Conservation (phyloP, 1,284 basidiomycete genomes). For the Ceratobasidium sp. region DNA sequence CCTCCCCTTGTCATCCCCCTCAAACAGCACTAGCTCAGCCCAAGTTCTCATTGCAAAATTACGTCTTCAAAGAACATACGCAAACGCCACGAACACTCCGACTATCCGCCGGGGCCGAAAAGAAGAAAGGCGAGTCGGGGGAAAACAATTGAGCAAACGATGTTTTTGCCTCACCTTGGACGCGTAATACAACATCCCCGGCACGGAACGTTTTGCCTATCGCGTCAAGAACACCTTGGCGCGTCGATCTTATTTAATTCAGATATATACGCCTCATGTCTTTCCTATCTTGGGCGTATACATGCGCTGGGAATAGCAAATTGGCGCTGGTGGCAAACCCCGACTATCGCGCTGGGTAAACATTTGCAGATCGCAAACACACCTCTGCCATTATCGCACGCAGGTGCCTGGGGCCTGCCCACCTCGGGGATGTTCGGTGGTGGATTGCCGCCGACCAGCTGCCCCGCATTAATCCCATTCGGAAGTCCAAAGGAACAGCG, state of each 20-base stretch:
- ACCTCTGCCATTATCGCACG: background rate
- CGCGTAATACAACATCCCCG: too few relatives aligned
- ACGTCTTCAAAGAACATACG: background rate
- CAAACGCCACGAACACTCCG: background rate
- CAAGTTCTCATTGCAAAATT: too few relatives aligned
- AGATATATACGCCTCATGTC: background rate
- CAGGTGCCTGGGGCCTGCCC: slow-evolving; percentile 3
- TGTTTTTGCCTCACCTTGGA: too few relatives aligned
- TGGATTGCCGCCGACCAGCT: slow-evolving; percentile 5
- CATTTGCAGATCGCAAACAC: slow-evolving; percentile 11
- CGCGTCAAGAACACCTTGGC: background rate
- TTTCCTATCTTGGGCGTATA: background rate
- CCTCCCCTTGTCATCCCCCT: too few relatives aligned
- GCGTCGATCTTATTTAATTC: background rate
- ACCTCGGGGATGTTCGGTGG: slow-evolving; percentile 21
- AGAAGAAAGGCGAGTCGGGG: background rate
- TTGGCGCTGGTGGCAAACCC: background rate
- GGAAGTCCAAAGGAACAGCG: background rate
- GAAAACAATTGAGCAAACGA: background rate
- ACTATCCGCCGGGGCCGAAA: background rate
- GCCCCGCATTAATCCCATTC: background rate
- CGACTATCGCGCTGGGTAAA: slow-evolving; percentile 7
- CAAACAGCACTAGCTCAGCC: too few relatives aligned
- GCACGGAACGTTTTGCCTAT: background rate
- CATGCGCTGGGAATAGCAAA: background rate